Conservation (phyloP, 2,329 filamentous ascomycete species). For the Dothideomycetidae sp. region DNA sequence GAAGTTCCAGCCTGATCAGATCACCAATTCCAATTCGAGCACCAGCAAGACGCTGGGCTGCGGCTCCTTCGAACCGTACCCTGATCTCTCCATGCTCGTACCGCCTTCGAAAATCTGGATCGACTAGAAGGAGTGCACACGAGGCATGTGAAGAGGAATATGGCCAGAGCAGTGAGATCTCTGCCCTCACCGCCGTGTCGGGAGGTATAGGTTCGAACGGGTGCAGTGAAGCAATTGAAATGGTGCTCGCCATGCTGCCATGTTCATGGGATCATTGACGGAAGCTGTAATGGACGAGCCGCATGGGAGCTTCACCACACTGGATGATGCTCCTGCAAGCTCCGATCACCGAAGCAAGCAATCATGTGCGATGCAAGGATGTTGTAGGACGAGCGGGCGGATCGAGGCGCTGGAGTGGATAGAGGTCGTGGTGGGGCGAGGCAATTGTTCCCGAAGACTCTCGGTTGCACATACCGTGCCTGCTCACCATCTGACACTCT, state of each 20-base stretch:
- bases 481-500: too few relatives aligned
- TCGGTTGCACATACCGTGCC: too few relatives aligned
- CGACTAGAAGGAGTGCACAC: slow-evolving; percentile 67
- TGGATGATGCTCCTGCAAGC: too few relatives aligned
- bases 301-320: too few relatives aligned
- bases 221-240: slow-evolving; percentile 19
- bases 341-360: too few relatives aligned
- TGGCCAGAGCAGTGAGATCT: slow-evolving; percentile 80
- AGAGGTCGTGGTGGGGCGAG: too few relatives aligned
- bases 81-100: slow-evolving; percentile 66
- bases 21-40: slow-evolving; percentile 66
- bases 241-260: slow-evolving; percentile 13
- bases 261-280: too few relatives aligned
- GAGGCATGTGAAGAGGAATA: slow-evolving; percentile 65
- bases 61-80: slow-evolving; percentile 55
- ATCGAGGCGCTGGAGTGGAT: too few relatives aligned
- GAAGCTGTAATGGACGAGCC: too few relatives aligned
- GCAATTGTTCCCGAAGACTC: too few relatives aligned
- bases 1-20: slow-evolving; percentile 52
- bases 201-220: slow-evolving; percentile 15
- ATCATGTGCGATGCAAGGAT: too few relatives aligned
- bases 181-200: slow-evolving; percentile 42
- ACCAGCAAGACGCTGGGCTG: slow-evolving; percentile 54
- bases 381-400: too few relatives aligned
- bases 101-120: slow-evolving; percentile 70